phyloP scores from a whole-genome alignment of 1,139 yeast species.

The Candida sanyaensis region DNA sequence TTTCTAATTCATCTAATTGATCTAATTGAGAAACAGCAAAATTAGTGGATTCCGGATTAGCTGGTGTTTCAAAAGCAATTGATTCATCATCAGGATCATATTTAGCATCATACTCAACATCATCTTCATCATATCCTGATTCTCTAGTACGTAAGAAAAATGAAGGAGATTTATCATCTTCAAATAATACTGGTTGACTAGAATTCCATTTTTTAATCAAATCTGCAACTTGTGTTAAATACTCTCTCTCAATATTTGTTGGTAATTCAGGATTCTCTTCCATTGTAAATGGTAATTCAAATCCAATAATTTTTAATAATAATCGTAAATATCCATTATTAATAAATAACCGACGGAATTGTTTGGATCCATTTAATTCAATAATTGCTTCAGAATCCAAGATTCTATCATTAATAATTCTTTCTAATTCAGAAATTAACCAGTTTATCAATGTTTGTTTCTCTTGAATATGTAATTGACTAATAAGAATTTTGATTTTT shows the following conservation, averaged over 20 bases:
- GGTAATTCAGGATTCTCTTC: conserved; percentile 36
- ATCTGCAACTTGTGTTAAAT: conserved; percentile 24
- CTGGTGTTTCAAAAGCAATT: conserved; percentile 40
- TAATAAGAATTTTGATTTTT: conserved; percentile 47
- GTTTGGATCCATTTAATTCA: conserved; percentile 20
- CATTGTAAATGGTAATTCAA: conserved; percentile 37
- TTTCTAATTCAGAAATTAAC: conserved; percentile 41
- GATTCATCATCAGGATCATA: conserved; percentile 24
- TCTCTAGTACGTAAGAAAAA: conserved; percentile 32
- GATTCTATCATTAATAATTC: conserved; percentile 25
- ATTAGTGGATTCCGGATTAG: conserved; percentile 16
- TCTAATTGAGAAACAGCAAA: conserved; percentile 30
- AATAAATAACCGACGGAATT: conserved; percentile 29
- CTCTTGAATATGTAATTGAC: conserved; percentile 50
- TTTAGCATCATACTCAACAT: conserved; percentile 15
- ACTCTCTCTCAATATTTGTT: conserved; percentile 18
- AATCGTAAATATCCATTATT: conserved; percentile 39
- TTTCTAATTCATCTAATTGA: conserved; percentile 34
- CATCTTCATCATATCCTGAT: conserved; percentile 15
- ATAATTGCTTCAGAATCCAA: conserved; percentile 15
- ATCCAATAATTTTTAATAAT: conserved; percentile 33
- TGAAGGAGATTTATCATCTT: conserved; percentile 44
- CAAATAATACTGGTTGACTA: conserved; percentile 37
- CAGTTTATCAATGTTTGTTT: conserved; percentile 42
- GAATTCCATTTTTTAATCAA: conserved; percentile 33